Evolutionary conservation across 2,329 filamentous ascomycete genomes (phyloP).

Genomic region (Penicillium sp.): DNA sequence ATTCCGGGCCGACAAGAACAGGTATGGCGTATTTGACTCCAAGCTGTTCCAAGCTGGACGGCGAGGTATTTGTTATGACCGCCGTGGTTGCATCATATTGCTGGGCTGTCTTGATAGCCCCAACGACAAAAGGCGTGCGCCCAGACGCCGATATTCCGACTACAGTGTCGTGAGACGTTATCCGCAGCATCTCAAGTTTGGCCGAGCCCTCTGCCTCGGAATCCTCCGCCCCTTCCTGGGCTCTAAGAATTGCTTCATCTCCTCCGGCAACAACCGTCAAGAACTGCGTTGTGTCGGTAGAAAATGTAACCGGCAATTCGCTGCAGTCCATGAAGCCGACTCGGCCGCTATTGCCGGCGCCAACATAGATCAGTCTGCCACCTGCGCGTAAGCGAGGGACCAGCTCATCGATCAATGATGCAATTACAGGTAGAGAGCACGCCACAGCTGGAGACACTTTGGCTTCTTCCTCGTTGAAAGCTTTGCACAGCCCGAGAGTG

Average conservation of each 20-base stretch:
- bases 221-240: background rate
- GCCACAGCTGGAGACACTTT: background rate
- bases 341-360: background rate
- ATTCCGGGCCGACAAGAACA: background rate
- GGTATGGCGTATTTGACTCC: background rate
- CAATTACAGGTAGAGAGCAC: background rate
- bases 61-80: background rate
- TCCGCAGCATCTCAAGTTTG: background rate
- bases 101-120: background rate
- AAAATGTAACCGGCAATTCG: constrained; percentile 1
- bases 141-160: background rate
- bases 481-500: background rate
- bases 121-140: background rate
- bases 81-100: background rate
- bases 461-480: background rate
- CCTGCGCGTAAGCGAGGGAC: background rate
- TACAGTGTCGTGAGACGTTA: background rate
- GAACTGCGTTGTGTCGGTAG: background rate
- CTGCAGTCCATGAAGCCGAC: constrained; percentile 3
- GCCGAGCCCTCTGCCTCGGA: background rate
- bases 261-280: background rate
- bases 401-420: background rate
- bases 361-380: constrained; percentile 3
- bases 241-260: background rate
- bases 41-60: background rate